Percentiles rank a stretch among this genome's conserved stretches.
Conservation (phyloP, 148 eudicot species). For the Hydrangea macrophylla region DNA sequence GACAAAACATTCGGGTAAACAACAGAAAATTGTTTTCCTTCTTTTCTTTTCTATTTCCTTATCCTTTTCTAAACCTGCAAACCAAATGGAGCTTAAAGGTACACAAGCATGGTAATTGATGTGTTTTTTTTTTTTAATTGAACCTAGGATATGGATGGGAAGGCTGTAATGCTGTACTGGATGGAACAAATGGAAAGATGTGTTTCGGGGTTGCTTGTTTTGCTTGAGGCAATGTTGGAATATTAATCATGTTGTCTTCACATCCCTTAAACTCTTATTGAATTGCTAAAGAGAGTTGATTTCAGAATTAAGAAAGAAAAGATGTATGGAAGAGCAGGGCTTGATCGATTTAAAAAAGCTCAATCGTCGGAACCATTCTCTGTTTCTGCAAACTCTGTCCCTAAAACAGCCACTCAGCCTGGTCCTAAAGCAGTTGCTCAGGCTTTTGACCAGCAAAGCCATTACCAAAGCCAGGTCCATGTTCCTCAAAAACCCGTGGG, state of each 20-base stretch:
- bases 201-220: background rate
- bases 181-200: conserved; percentile 1
- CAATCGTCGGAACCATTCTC: conserved; percentile 82
- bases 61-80: no score
- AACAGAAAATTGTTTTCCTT: no score
- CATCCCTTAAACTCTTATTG: background rate
- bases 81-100: no score
- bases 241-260: background rate
- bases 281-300: conserved; percentile 10
- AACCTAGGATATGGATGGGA: conserved; percentile 9
- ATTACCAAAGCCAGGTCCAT: conserved; percentile 22
- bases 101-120: no score
- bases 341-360: conserved; percentile 90
- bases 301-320: conserved; percentile 5
- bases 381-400: conserved; percentile 37
- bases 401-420: conserved; percentile 36
- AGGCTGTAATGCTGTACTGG: background rate
- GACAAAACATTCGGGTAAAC: no score
- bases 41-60: no score
- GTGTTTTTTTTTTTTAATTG: no score
- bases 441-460: conserved; percentile 27
- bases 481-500: conserved; percentile 27
- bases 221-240: background rate
- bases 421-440: conserved; percentile 22
- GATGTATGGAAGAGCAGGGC: conserved; percentile 92